Evolutionary conservation across 23 red algal genomes (phyloP), one percentile per base, ranked within the genome.

Genomic region (Cyanidioschyzon merolae): DNA sequence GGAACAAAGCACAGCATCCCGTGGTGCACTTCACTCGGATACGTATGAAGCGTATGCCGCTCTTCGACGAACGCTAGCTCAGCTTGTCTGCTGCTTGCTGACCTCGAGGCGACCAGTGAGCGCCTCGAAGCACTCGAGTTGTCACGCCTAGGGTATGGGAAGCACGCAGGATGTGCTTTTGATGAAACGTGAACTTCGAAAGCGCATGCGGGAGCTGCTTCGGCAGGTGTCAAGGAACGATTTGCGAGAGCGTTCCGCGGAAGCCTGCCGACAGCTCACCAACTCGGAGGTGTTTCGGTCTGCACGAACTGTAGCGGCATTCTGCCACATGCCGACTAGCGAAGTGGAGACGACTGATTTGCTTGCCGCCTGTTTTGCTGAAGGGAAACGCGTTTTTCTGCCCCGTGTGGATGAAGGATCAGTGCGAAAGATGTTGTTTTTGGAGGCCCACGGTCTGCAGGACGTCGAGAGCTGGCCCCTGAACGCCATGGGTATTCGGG

Each of bases 401-500:
- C 78, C 78, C 1, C 58, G 41, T 36, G 25, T 81, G 18, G 2
- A 81, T 37, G 78, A 12, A 12, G 38, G 25, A 21, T 1, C 40
- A 24, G 1, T 1, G 7, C 2, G 12, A 3, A 7, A 27, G 12
- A 71, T 81, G 7, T 0, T 1, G 15, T 39, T 81, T 18, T 67
- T 59, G 38, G 40, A 81, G 25, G 78, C 78, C 39, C 1, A 50
- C 25, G 41, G 41, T 31, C 37, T 57, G 3, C 21, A 81, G 25
- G 85, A 95, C 40, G 45, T 95, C 41, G 76, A 67, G 27, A 79
- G 68, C 2, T 95, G 82, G 82, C 41, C 68, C 0, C 51, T 39
- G 17, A 82, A 83, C 77, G 68, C 40, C 0, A 89, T 82, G 81
- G 79, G 71, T 32, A 95, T 95, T 38, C 81, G 75, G 0, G 86